phyloP scores from a whole-genome alignment of 163 green algal genomes.

The Scenedesmus sp. region DNA sequence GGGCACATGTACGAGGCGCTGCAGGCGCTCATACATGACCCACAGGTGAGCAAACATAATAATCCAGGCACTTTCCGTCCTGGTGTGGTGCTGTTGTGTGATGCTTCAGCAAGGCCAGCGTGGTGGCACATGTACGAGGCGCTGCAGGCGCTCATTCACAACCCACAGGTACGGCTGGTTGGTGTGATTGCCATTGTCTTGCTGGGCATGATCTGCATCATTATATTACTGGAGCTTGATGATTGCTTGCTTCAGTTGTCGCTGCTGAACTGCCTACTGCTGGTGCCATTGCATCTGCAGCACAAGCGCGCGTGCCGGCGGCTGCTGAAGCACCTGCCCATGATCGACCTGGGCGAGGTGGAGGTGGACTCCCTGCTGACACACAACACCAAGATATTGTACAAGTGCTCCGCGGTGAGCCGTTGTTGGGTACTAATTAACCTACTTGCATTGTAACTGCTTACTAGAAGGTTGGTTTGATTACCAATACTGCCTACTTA shows the following conservation, averaged over 20 bases:
- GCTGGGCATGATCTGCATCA: no score
- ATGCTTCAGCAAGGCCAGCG: constrained; percentile 43
- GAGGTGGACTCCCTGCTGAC: constrained; percentile 48
- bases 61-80: not conserved
- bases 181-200: no score
- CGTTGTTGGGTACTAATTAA: no score
- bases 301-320: constrained; percentile 50
- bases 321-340: constrained; percentile 57
- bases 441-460: no score
- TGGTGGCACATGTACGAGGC: constrained; percentile 49
- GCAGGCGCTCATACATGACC: constrained; percentile 49
- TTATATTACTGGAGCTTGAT: not conserved
- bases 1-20: constrained; percentile 50
- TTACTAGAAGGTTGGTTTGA: no score
- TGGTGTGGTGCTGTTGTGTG: constrained; percentile 33
- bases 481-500: no score
- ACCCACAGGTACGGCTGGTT: constrained; percentile 11
- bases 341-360: constrained; percentile 53
- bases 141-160: constrained; percentile 43
- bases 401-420: constrained; percentile 53
- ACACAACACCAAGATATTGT: constrained; percentile 42
- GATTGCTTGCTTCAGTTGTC: not conserved
- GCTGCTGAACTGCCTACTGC: not conserved
- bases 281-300: constrained; percentile 4
- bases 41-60: constrained; percentile 14